Evolutionary conservation across 257 asterid genomes (phyloP).

Genomic region (Cinchona pubescens): DNA sequence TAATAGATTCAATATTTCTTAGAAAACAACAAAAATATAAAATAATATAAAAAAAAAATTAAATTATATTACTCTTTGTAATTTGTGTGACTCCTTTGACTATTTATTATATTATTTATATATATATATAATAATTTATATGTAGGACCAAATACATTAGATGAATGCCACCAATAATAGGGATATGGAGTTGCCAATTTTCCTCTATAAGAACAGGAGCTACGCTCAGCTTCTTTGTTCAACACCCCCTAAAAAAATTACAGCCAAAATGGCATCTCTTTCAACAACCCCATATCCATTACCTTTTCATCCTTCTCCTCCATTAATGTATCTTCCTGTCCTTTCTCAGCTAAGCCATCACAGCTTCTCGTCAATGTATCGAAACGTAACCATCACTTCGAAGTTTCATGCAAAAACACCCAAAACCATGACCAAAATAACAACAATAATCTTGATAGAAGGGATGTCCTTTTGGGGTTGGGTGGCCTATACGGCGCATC

Average conservation of each 20-base stretch:
- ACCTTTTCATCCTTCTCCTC: neutral
- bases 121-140: too few relatives aligned
- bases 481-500: constrained; percentile 25
- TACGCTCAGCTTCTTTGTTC: neutral
- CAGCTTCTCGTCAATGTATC: neutral
- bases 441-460: constrained; percentile 14
- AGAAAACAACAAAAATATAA: too few relatives aligned
- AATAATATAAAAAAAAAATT: too few relatives aligned
- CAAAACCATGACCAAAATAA: neutral
- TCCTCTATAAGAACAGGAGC: neutral
- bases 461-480: constrained; percentile 23
- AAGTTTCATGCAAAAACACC: constrained; percentile 1
- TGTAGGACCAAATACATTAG: too few relatives aligned
- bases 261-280: constrained; percentile 6
- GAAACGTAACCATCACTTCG: neutral
- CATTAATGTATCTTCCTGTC: neutral
- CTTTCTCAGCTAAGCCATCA: neutral
- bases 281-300: neutral
- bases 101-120: too few relatives aligned
- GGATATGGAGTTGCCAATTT: too few relatives aligned
- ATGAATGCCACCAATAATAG: too few relatives aligned
- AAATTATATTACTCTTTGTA: too few relatives aligned
- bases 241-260: neutral
- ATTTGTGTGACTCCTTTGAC: too few relatives aligned
- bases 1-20: too few relatives aligned